Evolutionary conservation across 352 stramenopile species (phyloP).

Genomic region (Phytophthora tentaculata): DNA sequence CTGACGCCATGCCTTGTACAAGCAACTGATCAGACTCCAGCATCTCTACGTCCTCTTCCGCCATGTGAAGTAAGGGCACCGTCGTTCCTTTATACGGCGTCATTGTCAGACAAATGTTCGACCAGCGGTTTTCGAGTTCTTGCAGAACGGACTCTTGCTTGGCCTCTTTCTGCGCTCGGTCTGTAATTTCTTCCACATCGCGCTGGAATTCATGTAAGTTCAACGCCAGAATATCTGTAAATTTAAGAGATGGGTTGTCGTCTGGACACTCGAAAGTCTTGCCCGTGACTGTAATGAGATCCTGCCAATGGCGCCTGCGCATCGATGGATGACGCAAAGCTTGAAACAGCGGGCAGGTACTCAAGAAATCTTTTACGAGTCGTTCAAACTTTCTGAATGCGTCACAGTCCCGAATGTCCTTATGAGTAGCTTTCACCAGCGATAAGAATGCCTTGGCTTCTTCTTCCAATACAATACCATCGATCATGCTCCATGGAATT

Average conservation of each 20-base stretch:
- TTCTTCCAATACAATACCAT: constrained; percentile 93
- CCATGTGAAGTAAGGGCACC: constrained; percentile 85
- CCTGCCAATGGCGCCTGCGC: constrained; percentile 75
- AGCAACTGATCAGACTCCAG: constrained; percentile 95
- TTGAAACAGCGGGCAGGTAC: constrained; percentile 81
- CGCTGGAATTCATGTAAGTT: constrained; percentile 80
- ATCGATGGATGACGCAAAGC: constrained; percentile 79
- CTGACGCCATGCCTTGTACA: constrained; percentile 93
- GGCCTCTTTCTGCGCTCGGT: constrained; percentile 91
- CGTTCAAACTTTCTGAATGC: constrained; percentile 91
- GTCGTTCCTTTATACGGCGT: constrained; percentile 87
- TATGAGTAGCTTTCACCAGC: constrained; percentile 91
- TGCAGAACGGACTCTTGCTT: constrained; percentile 89
- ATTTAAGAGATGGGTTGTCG: constrained; percentile 67
- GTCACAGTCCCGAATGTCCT: constrained; percentile 90
- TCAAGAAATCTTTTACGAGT: constrained; percentile 78
- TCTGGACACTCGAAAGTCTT: constrained; percentile 70
- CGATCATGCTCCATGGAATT: constrained; percentile 92
- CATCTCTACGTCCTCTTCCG: constrained; percentile 94
- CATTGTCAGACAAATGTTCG: constrained; percentile 78
- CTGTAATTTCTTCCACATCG: constrained; percentile 92
- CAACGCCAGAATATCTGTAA: constrained; percentile 85
- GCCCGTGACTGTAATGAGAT: constrained; percentile 66
- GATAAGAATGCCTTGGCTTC: constrained; percentile 88
- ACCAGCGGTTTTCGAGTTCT: constrained; percentile 85